These are phyloP conservation scores for Komagataella mondaviorum DNA, from an alignment of 805 yeast genomes.

Conservation along the genomic window DNA sequence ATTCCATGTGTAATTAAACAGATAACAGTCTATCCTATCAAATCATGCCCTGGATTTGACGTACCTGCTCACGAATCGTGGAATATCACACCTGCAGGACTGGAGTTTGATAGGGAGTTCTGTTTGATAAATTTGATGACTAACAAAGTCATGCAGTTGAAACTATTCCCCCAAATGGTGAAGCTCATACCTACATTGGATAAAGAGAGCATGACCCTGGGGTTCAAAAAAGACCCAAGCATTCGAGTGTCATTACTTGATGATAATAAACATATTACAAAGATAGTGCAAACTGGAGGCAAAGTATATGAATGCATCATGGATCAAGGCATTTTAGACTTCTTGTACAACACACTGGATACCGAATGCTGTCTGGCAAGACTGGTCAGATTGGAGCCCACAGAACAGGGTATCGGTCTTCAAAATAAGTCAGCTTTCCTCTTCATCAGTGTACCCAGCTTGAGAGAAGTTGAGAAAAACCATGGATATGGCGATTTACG, in stretches of 20 bases:
- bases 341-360: constrained; percentile 16
- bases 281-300: neutral
- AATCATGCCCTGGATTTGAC: constrained; percentile 23
- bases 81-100: constrained; percentile 17
- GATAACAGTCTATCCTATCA: constrained; percentile 25
- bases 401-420: constrained; percentile 1
- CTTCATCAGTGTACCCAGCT: constrained; percentile 18
- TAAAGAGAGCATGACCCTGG: constrained; percentile 4
- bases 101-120: constrained; percentile 26
- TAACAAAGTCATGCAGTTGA: constrained; percentile 17
- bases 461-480: constrained; percentile 6
- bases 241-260: constrained; percentile 1
- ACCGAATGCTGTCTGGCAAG: constrained; percentile 22
- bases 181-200: constrained; percentile 17
- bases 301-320: constrained; percentile 5
- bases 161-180: constrained; percentile 20
- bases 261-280: neutral
- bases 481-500: constrained; percentile 4
- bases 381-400: constrained; percentile 6
- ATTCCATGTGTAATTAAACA: constrained; percentile 7
- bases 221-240: constrained; percentile 3
- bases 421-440: constrained; percentile 26
- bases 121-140: constrained; percentile 18
- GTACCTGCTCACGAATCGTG: constrained; percentile 14
- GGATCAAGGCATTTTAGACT: constrained; percentile 11